These are phyloP conservation scores for Papiliotrema flavescens DNA, from an alignment of 1,284 basidiomycete species.

Conservation along the genomic window DNA sequence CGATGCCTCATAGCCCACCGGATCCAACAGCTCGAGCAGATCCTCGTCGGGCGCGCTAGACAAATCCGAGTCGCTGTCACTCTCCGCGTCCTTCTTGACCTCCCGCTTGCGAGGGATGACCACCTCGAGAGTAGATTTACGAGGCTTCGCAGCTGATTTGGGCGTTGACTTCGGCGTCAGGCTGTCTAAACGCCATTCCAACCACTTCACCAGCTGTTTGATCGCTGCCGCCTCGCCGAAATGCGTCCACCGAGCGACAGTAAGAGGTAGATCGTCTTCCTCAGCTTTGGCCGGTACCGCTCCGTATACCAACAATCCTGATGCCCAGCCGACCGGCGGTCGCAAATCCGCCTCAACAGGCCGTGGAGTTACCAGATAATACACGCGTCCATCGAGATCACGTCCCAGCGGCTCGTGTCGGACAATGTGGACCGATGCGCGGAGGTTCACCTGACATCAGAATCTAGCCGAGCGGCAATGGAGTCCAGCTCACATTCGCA, in stretches of 20 bases:
- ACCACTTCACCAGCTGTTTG: conserved; percentile 21
- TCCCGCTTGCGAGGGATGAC: conserved; percentile 9
- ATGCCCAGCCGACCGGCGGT: conserved; percentile 36
- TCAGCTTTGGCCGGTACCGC: conserved; percentile 9
- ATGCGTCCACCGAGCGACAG: conserved; percentile 36
- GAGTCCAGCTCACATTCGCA: conserved; percentile 14
- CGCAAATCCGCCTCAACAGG: conserved; percentile 29
- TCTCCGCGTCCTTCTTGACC: not conserved
- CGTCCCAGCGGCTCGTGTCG: conserved; percentile 32
- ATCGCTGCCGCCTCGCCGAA: conserved; percentile 24
- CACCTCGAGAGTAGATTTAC: conserved; percentile 10
- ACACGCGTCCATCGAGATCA: conserved; percentile 37
- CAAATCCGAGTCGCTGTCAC: conserved; percentile 7
- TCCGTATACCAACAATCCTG: conserved; percentile 37
- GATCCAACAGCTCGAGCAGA: conserved; percentile 19
- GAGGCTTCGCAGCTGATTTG: conserved; percentile 1
- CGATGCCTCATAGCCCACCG: conserved; percentile 15
- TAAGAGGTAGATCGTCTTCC: conserved; percentile 18
- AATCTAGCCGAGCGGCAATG: not conserved
- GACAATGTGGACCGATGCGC: conserved; percentile 16
- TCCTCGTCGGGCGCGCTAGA: conserved; percentile 10
- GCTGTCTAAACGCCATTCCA: conserved; percentile 16
- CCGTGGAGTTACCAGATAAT: conserved; percentile 30
- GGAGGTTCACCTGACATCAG: conserved; percentile 20
- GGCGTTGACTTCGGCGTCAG: conserved; percentile 4